A percentile compares a stretch with the other conserved stretches of the same genome.
Conservation (phyloP, 1,284 basidiomycete species). For the Ganoderma sp. region DNA sequence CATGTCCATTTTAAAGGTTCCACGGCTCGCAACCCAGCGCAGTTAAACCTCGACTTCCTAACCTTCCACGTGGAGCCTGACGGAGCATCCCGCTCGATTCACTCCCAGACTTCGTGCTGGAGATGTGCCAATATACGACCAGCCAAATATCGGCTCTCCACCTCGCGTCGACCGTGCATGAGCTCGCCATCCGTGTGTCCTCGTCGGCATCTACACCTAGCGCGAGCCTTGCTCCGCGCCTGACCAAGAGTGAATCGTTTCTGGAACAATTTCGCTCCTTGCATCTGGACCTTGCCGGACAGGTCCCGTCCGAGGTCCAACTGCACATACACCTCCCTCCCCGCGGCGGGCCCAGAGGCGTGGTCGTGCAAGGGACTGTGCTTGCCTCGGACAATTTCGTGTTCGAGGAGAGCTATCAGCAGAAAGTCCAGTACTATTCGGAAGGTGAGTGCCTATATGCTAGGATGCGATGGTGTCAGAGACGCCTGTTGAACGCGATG, state of each 20-base stretch:
- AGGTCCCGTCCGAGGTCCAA: neutral
- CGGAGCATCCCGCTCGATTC: neutral
- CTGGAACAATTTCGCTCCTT: neutral
- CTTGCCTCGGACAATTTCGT: neutral
- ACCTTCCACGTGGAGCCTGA: neutral
- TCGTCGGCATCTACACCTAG: neutral
- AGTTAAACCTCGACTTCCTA: neutral
- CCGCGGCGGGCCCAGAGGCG: neutral
- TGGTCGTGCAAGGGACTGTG: neutral
- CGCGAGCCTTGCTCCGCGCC: neutral
- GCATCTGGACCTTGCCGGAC: neutral
- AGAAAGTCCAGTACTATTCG: conserved; percentile 1
- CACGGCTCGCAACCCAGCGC: neutral
- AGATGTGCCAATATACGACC: neutral
- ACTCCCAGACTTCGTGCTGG: neutral
- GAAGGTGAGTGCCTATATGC: neutral
- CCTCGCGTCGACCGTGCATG: neutral
- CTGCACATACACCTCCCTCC: neutral
- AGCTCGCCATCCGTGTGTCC: neutral
- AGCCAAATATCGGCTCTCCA: neutral
- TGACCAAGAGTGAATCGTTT: neutral
- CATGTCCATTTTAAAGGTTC: neutral
- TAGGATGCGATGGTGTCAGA: neutral
- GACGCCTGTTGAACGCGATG: neutral
- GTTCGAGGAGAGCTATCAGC: neutral